Base-by-base conservation (phyloP, 140 eudicot species). In the Cichorium intybus region DNA sequence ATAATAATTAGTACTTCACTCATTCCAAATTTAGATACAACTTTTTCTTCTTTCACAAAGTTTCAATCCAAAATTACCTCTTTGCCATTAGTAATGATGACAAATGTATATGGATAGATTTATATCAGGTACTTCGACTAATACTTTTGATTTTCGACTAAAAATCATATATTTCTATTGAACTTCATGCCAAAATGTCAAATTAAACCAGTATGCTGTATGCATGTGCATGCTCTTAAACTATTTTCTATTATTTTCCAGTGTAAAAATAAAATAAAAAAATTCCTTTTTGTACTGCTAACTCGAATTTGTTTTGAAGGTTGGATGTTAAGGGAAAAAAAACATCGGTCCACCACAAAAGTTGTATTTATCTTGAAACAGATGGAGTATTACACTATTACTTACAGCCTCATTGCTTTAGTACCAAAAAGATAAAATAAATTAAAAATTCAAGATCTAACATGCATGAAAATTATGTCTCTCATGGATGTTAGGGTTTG, bases 401-500 rank as follows among this genome's bases (percentile, higher is more conserved):
- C n/a, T n/a, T n/a, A n/a, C n/a, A n/a, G n/a, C n/a, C n/a, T n/a
- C n/a, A n/a, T n/a, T n/a, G n/a, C n/a, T n/a, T n/a, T n/a, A n/a
- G n/a, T n/a, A n/a, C n/a, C n/a, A n/a, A n/a, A n/a, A n/a, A n/a
- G n/a, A n/a, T n/a, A n/a, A n/a, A n/a, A n/a, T n/a, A n/a, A n/a
- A n/a, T n/a, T n/a, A n/a, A n/a, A n/a, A n/a, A n/a, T n/a, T n/a
- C n/a, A n/a, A n/a, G n/a, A n/a, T n/a, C n/a, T n/a, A n/a, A n/a
- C n/a, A n/a, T n/a, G n/a, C n/a, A n/a, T n/a, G n/a, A n/a, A n/a
- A n/a, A n/a, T n/a, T n/a, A n/a, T n/a, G n/a, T n/a, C n/a, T n/a
- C n/a, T n/a, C n/a, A 31, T 75, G 73, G 54, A 5, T 70, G 24
- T 62, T 66, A 87, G 97, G 95, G 97, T 90, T 83, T 80, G 95